Evolutionary conservation across 2,329 filamentous ascomycete genomes (phyloP).

Genomic region (Fusarium illudens): DNA sequence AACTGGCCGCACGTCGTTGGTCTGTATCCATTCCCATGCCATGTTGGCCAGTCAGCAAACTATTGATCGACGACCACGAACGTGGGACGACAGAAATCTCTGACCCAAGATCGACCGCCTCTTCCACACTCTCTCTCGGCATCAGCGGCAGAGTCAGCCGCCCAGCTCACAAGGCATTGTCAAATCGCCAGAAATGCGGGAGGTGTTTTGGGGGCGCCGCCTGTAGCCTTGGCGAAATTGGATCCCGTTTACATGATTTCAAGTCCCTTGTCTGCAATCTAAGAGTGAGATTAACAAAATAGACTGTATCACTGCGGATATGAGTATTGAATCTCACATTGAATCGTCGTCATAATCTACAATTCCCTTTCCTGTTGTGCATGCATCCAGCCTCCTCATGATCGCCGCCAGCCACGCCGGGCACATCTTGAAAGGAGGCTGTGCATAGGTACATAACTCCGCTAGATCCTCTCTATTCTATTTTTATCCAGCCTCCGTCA

Average conservation of each 20-base stretch:
- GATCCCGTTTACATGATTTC: constrained; percentile 17
- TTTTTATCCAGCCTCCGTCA: constrained; percentile 26
- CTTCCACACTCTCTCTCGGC: not conserved
- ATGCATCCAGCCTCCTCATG: constrained; percentile 18
- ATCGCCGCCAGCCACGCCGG: constrained; percentile 9
- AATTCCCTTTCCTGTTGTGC: not conserved
- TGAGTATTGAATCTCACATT: not conserved
- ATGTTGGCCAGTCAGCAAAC: constrained; percentile 13
- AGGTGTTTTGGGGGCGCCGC: not conserved
- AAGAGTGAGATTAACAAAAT: not conserved
- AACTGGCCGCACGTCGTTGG: constrained; percentile 1
- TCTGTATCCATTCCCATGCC: no score
- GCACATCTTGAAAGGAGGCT: constrained; percentile 21
- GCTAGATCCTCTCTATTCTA: constrained; percentile 17
- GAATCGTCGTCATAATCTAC: constrained; percentile 6
- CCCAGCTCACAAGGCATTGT: not conserved
- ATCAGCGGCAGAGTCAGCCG: not conserved
- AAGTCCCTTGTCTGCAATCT: constrained; percentile 2
- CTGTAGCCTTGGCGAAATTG: constrained; percentile 24
- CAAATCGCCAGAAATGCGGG: not conserved
- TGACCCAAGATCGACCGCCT: not conserved
- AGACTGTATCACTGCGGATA: not conserved
- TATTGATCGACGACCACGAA: constrained; percentile 15
- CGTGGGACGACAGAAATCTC: not conserved
- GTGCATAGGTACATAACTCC: constrained; percentile 27